Evolutionary conservation across 2,329 filamentous ascomycete genomes (phyloP).

Genomic region (Xylariomycetidae sp.): DNA sequence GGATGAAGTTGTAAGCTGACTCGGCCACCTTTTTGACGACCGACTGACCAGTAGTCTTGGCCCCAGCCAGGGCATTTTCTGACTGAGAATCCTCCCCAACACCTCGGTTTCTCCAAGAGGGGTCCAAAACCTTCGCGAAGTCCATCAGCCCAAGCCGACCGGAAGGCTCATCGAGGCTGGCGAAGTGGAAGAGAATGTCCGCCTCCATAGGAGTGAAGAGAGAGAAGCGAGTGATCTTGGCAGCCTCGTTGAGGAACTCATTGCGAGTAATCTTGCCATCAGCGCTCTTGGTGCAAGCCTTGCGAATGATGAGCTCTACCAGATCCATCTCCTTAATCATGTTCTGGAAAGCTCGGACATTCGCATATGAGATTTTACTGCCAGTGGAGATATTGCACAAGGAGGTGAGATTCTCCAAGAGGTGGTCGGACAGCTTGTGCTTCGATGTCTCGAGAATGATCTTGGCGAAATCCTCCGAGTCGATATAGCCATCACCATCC

Average conservation of each 20-base stretch:
- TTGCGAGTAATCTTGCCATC: conserved; percentile 93
- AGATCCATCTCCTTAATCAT: conserved; percentile 97
- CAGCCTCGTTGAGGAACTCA: conserved; percentile 92
- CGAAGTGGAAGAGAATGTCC: conserved; percentile 98
- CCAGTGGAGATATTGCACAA: conserved; percentile 91
- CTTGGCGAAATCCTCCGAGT: conserved; percentile 91
- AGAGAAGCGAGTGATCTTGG: conserved; percentile 86
- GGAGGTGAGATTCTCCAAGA: conserved; percentile 84
- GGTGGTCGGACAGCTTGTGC: conserved; percentile 96
- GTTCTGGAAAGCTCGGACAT: conserved; percentile 96
- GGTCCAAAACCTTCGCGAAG: conserved; percentile 92
- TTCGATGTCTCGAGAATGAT: conserved; percentile 90
- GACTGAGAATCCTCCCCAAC: conserved; percentile 41
- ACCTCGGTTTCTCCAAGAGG: conserved; percentile 75
- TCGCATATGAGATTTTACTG: conserved; percentile 95
- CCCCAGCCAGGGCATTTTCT: conserved; percentile 30
- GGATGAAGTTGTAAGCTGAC: conserved; percentile 82
- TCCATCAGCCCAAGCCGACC: conserved; percentile 77
- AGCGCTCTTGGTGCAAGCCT: conserved; percentile 73
- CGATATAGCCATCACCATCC: conserved; percentile 90
- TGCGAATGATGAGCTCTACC: conserved; percentile 87
- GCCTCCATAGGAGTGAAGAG: conserved; percentile 98
- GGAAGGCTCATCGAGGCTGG: conserved; percentile 83
- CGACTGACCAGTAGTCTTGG: conserved; percentile 49
- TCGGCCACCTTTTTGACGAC: conserved; percentile 64